Percentiles rank a stretch among this genome's conserved stretches.
phyloP scores from a whole-genome alignment of 805 yeast species.

The Hanseniaspora hatyaiensis region DNA sequence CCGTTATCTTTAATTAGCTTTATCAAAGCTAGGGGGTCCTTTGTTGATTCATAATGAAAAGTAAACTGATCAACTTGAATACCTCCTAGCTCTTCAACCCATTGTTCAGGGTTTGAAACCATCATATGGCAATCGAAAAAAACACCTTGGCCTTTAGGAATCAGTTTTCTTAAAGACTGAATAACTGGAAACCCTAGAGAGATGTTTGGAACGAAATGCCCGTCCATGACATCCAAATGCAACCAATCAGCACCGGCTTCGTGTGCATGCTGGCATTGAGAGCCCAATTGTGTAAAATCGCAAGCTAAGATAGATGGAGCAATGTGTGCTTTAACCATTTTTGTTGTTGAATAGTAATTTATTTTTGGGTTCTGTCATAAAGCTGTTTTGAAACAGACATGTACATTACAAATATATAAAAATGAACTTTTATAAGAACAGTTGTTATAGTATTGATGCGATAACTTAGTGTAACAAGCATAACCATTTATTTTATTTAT shows the following conservation, averaged over 20 bases:
- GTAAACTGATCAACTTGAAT: constrained; percentile 95
- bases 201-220: constrained; percentile 94
- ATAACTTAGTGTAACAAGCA: too few relatives aligned
- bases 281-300: constrained; percentile 79
- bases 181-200: constrained; percentile 89
- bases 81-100: constrained; percentile 85
- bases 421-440: too few relatives aligned
- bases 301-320: constrained; percentile 93
- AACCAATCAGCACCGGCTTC: constrained; percentile 88
- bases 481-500: too few relatives aligned
- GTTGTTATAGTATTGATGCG: too few relatives aligned
- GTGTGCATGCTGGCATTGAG: constrained; percentile 73
- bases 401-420: too few relatives aligned
- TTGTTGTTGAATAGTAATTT: background rate
- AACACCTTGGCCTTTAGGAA: constrained; percentile 47
- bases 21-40: constrained; percentile 62
- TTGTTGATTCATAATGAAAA: constrained; percentile 88
- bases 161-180: constrained; percentile 56
- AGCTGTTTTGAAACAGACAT: too few relatives aligned
- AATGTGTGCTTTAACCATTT: constrained; percentile 67
- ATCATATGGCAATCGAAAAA: constrained; percentile 97
- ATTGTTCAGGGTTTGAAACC: constrained; percentile 83
- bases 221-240: constrained; percentile 97
- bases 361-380: background rate
- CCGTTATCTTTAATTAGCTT: constrained; percentile 64